Conservation (phyloP, 345 rosid species). For the Brassica rapa region DNA sequence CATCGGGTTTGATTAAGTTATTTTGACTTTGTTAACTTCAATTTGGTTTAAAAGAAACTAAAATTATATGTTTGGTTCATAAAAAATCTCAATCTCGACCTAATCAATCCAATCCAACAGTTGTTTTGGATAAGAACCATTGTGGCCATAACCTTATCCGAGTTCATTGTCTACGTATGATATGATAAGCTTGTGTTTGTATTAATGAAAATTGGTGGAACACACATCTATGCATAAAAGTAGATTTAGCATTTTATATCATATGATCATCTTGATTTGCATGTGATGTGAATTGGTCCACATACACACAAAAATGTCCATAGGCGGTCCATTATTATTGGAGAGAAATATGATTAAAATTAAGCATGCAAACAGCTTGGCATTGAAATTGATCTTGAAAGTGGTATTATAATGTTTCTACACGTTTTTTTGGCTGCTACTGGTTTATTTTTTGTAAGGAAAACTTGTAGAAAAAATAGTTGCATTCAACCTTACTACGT, state of each 20-base stretch:
- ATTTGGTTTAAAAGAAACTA: neutral
- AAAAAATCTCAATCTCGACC: neutral
- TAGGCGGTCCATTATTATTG: constrained; percentile 16
- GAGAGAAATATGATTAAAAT: constrained; percentile 23
- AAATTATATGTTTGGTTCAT: neutral
- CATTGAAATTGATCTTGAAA: constrained; percentile 29
- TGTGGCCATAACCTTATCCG: neutral
- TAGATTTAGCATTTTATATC: constrained; percentile 11
- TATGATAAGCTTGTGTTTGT: neutral
- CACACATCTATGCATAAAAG: constrained; percentile 2
- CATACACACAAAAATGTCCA: constrained; percentile 17
- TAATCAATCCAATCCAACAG: neutral
- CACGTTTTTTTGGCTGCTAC: constrained; percentile 1
- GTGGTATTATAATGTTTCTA: constrained; percentile 22
- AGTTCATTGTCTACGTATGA: neutral
- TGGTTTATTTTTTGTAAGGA: neutral
- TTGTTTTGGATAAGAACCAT: neutral
- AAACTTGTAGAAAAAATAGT: neutral
- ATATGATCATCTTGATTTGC: constrained; percentile 35
- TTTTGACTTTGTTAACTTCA: neutral
- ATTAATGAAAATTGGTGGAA: neutral
- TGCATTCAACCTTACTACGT: neutral
- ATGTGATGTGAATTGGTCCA: constrained; percentile 41
- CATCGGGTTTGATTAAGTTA: neutral
- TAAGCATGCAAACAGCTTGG: constrained; percentile 28